phyloP scores from a whole-genome alignment of 2,329 filamentous ascomycete species.

The Diplodia sapinea region DNA sequence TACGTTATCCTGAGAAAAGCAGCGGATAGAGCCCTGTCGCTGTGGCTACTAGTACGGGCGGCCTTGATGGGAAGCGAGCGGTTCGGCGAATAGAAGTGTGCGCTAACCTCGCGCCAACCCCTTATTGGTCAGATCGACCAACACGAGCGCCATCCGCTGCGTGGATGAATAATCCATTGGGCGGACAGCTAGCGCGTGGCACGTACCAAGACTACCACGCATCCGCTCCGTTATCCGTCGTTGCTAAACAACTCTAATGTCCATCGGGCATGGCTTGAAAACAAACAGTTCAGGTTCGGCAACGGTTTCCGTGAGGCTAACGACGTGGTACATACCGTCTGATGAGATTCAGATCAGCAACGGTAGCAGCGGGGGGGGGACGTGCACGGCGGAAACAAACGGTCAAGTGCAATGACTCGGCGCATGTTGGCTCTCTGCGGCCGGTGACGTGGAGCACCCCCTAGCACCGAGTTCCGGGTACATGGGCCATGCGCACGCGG shows the following conservation, averaged over 20 bases:
- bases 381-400: not conserved
- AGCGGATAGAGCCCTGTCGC: too few species aligned
- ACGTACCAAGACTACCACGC: too few species aligned
- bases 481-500: not conserved
- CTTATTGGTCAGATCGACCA: too few species aligned
- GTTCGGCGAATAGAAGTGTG: too few species aligned
- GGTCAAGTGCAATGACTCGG: conserved; percentile 5
- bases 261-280: not conserved
- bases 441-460: conserved; percentile 5
- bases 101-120: too few species aligned
- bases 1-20: too few species aligned
- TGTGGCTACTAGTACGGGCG: too few species aligned
- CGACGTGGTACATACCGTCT: not conserved
- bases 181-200: too few species aligned
- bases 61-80: too few species aligned
- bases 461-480: conserved; percentile 11
- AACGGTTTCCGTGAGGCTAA: not conserved
- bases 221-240: too few species aligned
- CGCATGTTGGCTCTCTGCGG: not conserved
- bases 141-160: too few species aligned
- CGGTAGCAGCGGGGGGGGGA: not conserved
- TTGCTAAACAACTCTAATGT: not conserved
- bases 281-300: not conserved
- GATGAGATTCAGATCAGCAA: conserved; percentile 22
- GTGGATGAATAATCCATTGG: too few species aligned